These are phyloP conservation scores for Pythium dissimile DNA, from an alignment of 352 stramenopile genomes.

Conservation along the genomic window DNA sequence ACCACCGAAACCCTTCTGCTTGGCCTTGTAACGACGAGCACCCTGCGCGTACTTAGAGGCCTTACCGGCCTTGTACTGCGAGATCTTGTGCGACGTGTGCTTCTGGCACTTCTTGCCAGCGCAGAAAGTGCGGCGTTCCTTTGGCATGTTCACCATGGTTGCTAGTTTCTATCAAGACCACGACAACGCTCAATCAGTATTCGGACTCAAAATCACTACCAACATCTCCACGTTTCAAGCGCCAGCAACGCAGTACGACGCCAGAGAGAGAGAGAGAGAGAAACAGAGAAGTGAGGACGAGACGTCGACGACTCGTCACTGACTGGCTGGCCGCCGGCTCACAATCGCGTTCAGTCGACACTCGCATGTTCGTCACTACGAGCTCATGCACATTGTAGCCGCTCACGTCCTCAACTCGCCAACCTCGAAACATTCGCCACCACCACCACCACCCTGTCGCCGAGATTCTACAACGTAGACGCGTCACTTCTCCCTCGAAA, in stretches of 20 bases:
- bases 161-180: constrained; percentile 51
- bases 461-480: no score
- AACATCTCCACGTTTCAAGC: no score
- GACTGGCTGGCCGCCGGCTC: no score
- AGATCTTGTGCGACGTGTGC: constrained; percentile 99
- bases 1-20: constrained; percentile 99
- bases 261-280: background rate
- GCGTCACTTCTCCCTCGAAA: no score
- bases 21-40: constrained; percentile 97
- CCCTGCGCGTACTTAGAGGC: constrained; percentile 99
- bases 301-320: background rate
- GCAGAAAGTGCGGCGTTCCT: constrained; percentile 99
- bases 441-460: no score
- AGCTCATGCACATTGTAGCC: no score
- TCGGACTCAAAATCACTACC: background rate
- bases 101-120: constrained; percentile 99
- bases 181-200: background rate
- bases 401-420: no score
- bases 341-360: no score
- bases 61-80: constrained; percentile 99
- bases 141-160: constrained; percentile 99
- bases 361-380: no score
- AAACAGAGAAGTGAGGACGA: background rate
- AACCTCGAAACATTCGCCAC: no score
- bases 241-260: background rate